Evolutionary conservation across 306 rosid genomes (phyloP).

Genomic region (Lathyrus sativus): DNA sequence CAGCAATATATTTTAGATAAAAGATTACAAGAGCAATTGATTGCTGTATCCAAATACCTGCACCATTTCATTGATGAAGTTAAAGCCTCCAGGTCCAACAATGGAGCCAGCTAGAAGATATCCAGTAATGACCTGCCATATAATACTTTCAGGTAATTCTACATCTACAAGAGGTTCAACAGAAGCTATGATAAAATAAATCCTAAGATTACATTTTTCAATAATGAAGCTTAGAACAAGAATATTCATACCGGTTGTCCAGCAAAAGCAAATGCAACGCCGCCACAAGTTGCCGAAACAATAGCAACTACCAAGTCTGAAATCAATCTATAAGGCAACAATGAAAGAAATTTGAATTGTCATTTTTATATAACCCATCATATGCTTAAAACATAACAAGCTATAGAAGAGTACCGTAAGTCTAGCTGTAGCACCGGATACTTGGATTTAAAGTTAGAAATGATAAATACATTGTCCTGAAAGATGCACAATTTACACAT

Average conservation of each 20-base stretch:
- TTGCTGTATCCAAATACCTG: slow-evolving; percentile 61
- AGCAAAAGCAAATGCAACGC: slow-evolving; percentile 95
- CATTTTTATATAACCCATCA: slow-evolving; percentile 15
- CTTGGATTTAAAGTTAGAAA: slow-evolving; percentile 91
- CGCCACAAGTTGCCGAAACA: slow-evolving; percentile 98
- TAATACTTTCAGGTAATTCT: slow-evolving; percentile 32
- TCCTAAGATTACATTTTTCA: slow-evolving; percentile 15
- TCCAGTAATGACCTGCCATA: slow-evolving; percentile 85
- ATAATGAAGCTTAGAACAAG: slow-evolving; percentile 34
- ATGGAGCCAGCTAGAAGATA: slow-evolving; percentile 94
- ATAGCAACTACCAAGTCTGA: slow-evolving; percentile 93
- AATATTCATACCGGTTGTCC: slow-evolving; percentile 91
- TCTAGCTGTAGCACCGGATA: slow-evolving; percentile 94
- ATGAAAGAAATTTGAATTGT: slow-evolving; percentile 36
- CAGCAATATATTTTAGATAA: not conserved
- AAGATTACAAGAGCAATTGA: slow-evolving; percentile 26
- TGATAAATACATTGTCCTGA: slow-evolving; percentile 92
- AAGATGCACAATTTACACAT: slow-evolving; percentile 29
- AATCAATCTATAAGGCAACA: slow-evolving; percentile 64
- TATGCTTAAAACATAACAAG: slow-evolving; percentile 18
- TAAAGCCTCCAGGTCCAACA: slow-evolving; percentile 96
- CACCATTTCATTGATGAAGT: slow-evolving; percentile 97
- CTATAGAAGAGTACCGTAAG: slow-evolving; percentile 56
- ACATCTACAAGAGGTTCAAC: slow-evolving; percentile 6
- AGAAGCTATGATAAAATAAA: slow-evolving; percentile 27